Base-by-base conservation (phyloP, 192 early-diverging fungal genomes). In the Backusella morwellensis region DNA sequence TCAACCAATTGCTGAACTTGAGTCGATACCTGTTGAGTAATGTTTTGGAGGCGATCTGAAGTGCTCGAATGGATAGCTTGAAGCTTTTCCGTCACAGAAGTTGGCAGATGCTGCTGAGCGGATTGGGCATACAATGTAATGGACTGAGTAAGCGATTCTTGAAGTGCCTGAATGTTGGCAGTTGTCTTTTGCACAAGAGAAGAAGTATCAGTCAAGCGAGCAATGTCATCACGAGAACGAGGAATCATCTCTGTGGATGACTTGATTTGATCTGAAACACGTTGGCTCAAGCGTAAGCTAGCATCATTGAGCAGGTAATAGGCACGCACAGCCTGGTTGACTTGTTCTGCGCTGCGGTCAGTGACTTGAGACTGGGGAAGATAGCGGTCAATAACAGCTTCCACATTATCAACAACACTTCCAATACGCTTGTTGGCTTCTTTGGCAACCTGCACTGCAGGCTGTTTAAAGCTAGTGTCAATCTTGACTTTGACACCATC, bases 331-430 rank as follows among this genome's bases (percentile, higher is more conserved):
- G 70, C 70, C 74, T 81, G 72, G 12, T 78, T 81, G 21, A 41
- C 35, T 76, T 83, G 50, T 35, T 68, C 42, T 70, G 56, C 54
- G 70, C 44, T 42, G 23, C 78, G 75, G 7, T 63, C 56, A 63
- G 56, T 29, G 1, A 29, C 26, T 29, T 63, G 56, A 79, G 71
- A 2, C 23, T 76, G 8, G 70, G 87, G 81, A 44, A 81, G 68
- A 78, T 80, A 77, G 74, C 77, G 74, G 77, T 90, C 66, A 38
- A 86, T 26, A 36, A 78, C 38, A 47, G 81, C 74, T 66, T 86
- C 83, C 2, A 90, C 89, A 47, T 87, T 86, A 78, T 91, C 84
- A 23, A 92, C 88, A 50, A 92, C 78, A 38, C 38, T 36, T 4
- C 32, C 47, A 21, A 79, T 44, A 14, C 72, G 81, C 35, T 79